phyloP scores from a whole-genome alignment of 768 basidiomycete genomes.

The Mycena crocata region DNA sequence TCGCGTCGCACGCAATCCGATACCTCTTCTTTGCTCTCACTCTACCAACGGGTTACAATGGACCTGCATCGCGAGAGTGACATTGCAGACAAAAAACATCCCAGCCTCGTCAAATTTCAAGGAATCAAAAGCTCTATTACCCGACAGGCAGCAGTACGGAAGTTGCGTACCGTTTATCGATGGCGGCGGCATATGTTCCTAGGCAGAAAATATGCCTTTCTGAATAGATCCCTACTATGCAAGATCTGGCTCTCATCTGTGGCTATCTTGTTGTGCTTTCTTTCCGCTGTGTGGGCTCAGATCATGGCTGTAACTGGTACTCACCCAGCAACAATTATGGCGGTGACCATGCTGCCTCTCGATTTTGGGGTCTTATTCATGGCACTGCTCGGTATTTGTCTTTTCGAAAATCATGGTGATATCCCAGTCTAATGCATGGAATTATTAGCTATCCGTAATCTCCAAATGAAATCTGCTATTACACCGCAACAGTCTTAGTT shows the following conservation, averaged over 20 bases:
- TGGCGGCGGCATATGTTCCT: slow-evolving; percentile 9
- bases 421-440: background rate
- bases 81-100: background rate
- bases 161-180: background rate
- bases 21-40: background rate
- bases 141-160: background rate
- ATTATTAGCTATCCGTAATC: background rate
- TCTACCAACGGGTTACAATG: background rate
- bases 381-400: background rate
- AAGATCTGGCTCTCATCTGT: slow-evolving; percentile 2
- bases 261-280: background rate
- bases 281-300: background rate
- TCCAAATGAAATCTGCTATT: slow-evolving; percentile 10
- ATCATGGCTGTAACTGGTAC: background rate
- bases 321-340: background rate
- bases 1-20: background rate
- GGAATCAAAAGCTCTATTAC: background rate
- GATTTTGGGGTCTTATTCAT: background rate
- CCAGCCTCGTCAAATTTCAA: background rate
- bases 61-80: background rate
- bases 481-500: too few relatives aligned
- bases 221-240: background rate
- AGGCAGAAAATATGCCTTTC: slow-evolving; percentile 7
- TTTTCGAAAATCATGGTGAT: background rate
- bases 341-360: background rate